Conservation (phyloP, 1,284 basidiomycete genomes). For the Phylloboletellus chloephorus region DNA sequence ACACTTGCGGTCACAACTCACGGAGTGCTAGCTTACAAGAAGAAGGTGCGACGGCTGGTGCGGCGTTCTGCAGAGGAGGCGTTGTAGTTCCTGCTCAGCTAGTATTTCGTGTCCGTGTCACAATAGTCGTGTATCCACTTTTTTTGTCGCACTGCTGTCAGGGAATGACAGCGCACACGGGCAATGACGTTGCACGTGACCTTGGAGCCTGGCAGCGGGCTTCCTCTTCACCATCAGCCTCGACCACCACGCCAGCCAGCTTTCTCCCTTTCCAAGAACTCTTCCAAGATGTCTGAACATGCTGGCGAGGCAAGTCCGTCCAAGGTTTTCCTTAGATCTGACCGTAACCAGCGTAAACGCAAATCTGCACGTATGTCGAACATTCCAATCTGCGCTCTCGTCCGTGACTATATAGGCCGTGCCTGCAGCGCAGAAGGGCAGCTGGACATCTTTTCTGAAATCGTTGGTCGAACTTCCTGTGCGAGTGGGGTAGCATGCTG, state of each 20-base stretch:
- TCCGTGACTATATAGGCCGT: conserved; percentile 51
- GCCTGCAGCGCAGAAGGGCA: conserved; percentile 64
- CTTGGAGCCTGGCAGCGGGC: not conserved
- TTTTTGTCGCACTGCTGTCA: not conserved
- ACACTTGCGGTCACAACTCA: conserved; percentile 4
- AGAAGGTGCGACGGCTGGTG: conserved; percentile 86
- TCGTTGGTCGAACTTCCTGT: conserved; percentile 46
- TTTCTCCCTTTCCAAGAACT: conserved; percentile 3
- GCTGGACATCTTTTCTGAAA: conserved; percentile 79
- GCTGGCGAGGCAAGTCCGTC: conserved; percentile 38
- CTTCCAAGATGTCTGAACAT: conserved; percentile 35
- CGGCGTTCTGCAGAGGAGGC: conserved; percentile 84
- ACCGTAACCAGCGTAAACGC: conserved; percentile 29
- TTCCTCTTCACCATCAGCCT: conserved; percentile 7
- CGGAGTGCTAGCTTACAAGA: conserved; percentile 65
- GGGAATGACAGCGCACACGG: not conserved
- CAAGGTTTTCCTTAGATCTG: conserved; percentile 27
- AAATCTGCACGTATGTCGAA: conserved; percentile 33
- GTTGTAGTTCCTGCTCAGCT: conserved; percentile 31
- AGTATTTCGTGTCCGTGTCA: conserved; percentile 16
- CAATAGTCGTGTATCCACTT: conserved; percentile 13
- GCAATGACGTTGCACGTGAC: conserved; percentile 25
- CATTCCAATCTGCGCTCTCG: conserved; percentile 17
- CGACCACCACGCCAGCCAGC: conserved; percentile 16
- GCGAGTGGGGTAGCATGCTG: conserved; percentile 5